phyloP scores from a whole-genome alignment of 2,329 filamentous ascomycete species.

The Exophiala spinifera region DNA sequence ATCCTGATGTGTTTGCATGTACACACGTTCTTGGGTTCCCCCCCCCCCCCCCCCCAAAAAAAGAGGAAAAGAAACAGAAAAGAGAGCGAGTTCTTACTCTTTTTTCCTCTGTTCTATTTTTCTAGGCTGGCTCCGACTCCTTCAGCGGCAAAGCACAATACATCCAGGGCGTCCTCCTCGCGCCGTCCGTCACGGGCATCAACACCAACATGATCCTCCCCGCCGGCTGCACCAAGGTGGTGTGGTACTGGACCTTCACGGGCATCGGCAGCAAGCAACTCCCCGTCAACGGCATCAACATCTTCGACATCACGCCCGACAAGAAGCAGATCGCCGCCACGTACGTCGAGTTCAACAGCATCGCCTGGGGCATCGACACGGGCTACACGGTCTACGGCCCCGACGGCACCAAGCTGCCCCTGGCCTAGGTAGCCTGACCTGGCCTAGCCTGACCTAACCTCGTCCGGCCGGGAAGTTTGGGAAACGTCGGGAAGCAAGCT shows the following conservation, averaged over 20 bases:
- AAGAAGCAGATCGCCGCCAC: slow-evolving; percentile 16
- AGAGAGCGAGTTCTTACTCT: too few species aligned
- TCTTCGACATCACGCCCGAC: slow-evolving; percentile 15
- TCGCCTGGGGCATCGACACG: slow-evolving; percentile 22
- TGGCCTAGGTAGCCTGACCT: slow-evolving; percentile 6
- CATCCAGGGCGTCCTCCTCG: slow-evolving; percentile 18
- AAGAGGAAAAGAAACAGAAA: too few species aligned
- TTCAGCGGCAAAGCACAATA: slow-evolving; percentile 14
- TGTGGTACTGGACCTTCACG: slow-evolving; percentile 20
- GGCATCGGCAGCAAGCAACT: slow-evolving; percentile 18
- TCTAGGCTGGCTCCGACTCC: slow-evolving; percentile 10
- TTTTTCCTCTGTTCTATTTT: not conserved
- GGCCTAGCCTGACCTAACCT: too few species aligned
- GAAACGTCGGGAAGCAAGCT: too few species aligned
- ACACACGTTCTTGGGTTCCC: too few species aligned
- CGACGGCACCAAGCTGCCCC: slow-evolving; percentile 14
- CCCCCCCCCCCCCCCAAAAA: too few species aligned
- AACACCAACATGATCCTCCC: slow-evolving; percentile 11
- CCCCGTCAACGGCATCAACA: slow-evolving; percentile 18
- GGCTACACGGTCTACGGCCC: slow-evolving; percentile 14
- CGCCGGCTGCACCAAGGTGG: slow-evolving; percentile 13
- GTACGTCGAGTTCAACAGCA: slow-evolving; percentile 23
- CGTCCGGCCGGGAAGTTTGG: too few species aligned
- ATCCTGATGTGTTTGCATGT: too few species aligned
- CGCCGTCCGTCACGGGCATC: slow-evolving; percentile 17